Percentiles rank a stretch among this genome's conserved stretches.
Evolutionary conservation across 257 asterid species (phyloP).

Genomic region (Nicotiana attenuata): DNA sequence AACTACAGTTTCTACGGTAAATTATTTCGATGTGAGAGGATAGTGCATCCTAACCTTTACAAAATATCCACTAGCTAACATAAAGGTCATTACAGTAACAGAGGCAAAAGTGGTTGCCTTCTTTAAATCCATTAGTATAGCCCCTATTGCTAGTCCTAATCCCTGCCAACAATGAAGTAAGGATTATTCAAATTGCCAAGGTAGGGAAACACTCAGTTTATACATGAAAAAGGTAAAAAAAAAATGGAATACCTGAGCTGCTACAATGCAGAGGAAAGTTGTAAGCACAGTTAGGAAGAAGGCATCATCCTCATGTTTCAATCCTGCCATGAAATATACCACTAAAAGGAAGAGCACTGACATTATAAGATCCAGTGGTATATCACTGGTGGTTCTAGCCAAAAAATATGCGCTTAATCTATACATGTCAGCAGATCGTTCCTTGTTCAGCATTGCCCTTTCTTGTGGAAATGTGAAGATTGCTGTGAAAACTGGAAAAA

Average conservation of each 20-base stretch:
- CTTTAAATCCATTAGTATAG: slow-evolving; percentile 80
- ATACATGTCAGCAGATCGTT: slow-evolving; percentile 94
- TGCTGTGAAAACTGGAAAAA: slow-evolving; percentile 92
- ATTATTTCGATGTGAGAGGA: neutral
- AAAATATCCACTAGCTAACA: slow-evolving; percentile 82
- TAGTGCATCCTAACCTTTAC: slow-evolving; percentile 17
- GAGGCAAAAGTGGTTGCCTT: slow-evolving; percentile 91
- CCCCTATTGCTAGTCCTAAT: slow-evolving; percentile 85
- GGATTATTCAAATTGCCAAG: neutral
- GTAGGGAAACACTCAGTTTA: no score
- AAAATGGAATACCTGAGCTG: slow-evolving; percentile 64
- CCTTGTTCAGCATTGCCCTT: slow-evolving; percentile 89
- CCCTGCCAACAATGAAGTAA: slow-evolving; percentile 41
- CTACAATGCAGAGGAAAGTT: slow-evolving; percentile 79
- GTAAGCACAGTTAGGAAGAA: slow-evolving; percentile 76
- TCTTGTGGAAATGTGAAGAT: slow-evolving; percentile 96
- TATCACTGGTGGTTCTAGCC: slow-evolving; percentile 84
- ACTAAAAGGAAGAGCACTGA: slow-evolving; percentile 75
- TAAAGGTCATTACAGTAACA: slow-evolving; percentile 90
- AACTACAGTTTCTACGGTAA: neutral
- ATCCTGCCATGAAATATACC: slow-evolving; percentile 92
- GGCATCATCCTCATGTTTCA: slow-evolving; percentile 45
- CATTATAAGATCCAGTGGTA: slow-evolving; percentile 85
- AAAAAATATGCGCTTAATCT: slow-evolving; percentile 85
- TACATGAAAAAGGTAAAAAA: neutral